These are phyloP conservation scores for Clavispora vitiphila DNA, from an alignment of 805 yeast genomes.

Conservation along the genomic window DNA sequence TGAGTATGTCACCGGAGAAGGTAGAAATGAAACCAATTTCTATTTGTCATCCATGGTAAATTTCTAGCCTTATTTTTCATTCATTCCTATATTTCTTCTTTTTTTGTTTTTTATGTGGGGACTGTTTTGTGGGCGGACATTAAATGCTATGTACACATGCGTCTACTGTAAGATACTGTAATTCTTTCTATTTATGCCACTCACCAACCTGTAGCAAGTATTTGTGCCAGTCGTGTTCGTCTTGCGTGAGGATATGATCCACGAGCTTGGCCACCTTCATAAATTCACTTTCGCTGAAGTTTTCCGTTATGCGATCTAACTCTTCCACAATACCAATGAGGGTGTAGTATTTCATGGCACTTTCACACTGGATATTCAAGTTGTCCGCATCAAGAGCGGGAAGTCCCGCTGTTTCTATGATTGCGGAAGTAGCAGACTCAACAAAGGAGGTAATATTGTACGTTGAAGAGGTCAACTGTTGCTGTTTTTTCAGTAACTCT, in stretches of 20 bases:
- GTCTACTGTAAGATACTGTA: background rate
- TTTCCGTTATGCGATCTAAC: slow-evolving; percentile 4
- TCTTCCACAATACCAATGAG: slow-evolving; percentile 10
- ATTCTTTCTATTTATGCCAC: background rate
- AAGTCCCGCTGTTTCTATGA: slow-evolving; percentile 4
- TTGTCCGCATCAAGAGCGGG: slow-evolving; percentile 4
- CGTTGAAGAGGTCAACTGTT: slow-evolving; percentile 1
- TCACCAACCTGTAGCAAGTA: slow-evolving; percentile 6
- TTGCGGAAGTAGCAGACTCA: background rate
- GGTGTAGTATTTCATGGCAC: slow-evolving; percentile 13
- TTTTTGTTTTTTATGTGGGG: no score
- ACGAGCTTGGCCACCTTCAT: slow-evolving; percentile 4
- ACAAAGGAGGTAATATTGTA: slow-evolving; percentile 9
- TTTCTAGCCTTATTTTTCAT: no score
- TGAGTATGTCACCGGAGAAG: no score
- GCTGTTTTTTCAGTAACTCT: slow-evolving; percentile 6
- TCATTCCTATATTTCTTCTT: no score
- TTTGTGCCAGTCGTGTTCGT: slow-evolving; percentile 10
- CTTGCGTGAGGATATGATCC: slow-evolving; percentile 8
- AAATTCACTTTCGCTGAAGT: background rate
- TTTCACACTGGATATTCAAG: slow-evolving; percentile 6
- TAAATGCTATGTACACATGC: background rate
- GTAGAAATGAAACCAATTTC: no score
- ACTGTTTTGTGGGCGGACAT: no score
- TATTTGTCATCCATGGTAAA: no score